Evolutionary conservation across 192 early-diverging fungal genomes (phyloP), one percentile per base, ranked within the genome.

Genomic region (Helicostylum pulchrum): DNA sequence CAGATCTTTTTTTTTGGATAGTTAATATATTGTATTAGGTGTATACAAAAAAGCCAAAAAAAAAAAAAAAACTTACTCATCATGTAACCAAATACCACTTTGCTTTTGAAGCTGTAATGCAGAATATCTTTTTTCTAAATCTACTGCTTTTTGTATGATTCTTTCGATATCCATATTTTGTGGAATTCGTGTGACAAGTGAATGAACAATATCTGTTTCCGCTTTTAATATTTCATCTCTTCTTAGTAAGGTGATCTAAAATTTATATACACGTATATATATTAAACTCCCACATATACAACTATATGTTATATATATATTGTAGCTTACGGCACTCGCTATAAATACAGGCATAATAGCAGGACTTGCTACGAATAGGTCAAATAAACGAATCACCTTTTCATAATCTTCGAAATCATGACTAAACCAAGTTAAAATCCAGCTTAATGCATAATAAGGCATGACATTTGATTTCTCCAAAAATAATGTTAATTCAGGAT

Each of bases 391-490:
- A 51, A 78, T 70, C 9, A 84, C 72, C 14, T 67, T 70, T 31
- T 67, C 51, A 42, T 80, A 76, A 42, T 76, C 70, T 26, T 72
- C 68, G n/a, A 91, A 19, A 57, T 89, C 81, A 62, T 91, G 89
- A 23, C 80, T 82, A 62, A 82, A 87, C 89, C 89, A 91, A n/a
- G 89, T 89, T 48, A 89, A 62, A 57, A 88, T 73, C 87, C 87
- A 89, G 59, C 84, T 85, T 47, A 91, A 73, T 31, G 81, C 85
- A 68, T 88, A 91, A 53, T 81, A 86, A 23, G 87, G 85, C 52
- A 82, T 78, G 19, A 89, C 74, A 31, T 70, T 70, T 44, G 59
- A 79, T 77, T 36, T 66, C 53, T 78, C 77, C 23, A 83, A 44
- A 53, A 75, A 78, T 39, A 53, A 61, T 39, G 71, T 67, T 32